Conservation (phyloP, 202 grass and related monocot genomes). For the Eragrostis tef region DNA sequence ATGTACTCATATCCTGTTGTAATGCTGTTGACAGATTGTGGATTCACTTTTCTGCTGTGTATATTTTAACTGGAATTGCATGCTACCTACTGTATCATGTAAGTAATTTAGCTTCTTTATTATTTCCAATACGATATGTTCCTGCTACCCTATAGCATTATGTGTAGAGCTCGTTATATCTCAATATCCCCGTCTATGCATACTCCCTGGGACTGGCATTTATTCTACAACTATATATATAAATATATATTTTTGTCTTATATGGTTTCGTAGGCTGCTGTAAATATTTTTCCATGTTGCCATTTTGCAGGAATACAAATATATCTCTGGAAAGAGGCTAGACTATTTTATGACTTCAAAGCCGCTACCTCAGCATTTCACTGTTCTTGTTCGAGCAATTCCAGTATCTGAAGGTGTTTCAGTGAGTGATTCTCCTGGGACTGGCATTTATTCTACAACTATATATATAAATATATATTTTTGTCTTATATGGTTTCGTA, state of each 20-base stretch:
- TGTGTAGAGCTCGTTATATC: background rate
- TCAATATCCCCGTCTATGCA: background rate
- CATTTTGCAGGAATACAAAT: conserved; percentile 76
- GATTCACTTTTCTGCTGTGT: conserved; percentile 92
- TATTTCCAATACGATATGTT: background rate
- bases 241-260: conserved; percentile 24
- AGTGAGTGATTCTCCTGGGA: conserved; percentile 49
- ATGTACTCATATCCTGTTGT: conserved; percentile 14
- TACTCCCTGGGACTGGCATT: background rate
- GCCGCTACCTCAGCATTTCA: conserved; percentile 78
- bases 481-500: conserved; percentile 39
- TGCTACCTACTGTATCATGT: conserved; percentile 91
- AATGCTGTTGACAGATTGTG: conserved; percentile 73
- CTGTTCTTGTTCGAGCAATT: conserved; percentile 88
- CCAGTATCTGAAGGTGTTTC: conserved; percentile 65
- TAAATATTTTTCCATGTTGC: conserved; percentile 10
- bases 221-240: background rate
- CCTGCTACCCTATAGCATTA: background rate
- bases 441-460: background rate
- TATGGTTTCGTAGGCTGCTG: conserved; percentile 29
- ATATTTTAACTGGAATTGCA: conserved; percentile 75
- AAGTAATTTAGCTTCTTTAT: conserved; percentile 59
- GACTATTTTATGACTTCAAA: conserved; percentile 74
- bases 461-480: background rate
- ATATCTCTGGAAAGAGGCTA: conserved; percentile 82